Evolutionary conservation across 805 yeast genomes (phyloP).

Genomic region (Kodamaea sagamina): DNA sequence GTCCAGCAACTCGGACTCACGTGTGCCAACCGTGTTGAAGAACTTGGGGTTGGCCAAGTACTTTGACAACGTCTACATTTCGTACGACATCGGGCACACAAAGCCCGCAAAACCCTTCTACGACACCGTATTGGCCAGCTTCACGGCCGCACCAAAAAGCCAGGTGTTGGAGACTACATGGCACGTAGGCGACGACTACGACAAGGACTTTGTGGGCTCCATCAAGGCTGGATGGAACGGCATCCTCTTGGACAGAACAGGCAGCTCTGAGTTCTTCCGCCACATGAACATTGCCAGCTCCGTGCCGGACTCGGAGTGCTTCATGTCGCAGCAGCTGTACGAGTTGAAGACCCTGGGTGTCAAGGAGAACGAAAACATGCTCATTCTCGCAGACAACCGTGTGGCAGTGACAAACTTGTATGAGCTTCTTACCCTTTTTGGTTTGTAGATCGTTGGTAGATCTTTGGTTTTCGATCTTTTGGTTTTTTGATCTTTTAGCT

Average conservation of each 20-base stretch:
- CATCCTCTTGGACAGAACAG: constrained; percentile 51
- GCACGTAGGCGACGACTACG: constrained; percentile 69
- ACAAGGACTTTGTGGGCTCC: constrained; percentile 56
- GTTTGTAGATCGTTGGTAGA: too few relatives aligned
- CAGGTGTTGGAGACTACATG: constrained; percentile 38
- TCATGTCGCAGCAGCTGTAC: constrained; percentile 12
- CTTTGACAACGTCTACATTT: constrained; percentile 48
- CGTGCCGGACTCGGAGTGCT: constrained; percentile 13
- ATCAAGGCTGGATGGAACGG: constrained; percentile 63
- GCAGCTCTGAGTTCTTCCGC: constrained; percentile 20
- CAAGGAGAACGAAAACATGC: constrained; percentile 19
- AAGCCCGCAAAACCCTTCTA: constrained; percentile 58
- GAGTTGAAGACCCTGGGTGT: constrained; percentile 6
- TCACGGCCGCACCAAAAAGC: constrained; percentile 18
- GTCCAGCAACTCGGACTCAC: constrained; percentile 63
- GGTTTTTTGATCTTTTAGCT: too few relatives aligned
- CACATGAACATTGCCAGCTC: constrained; percentile 1
- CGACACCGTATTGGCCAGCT: constrained; percentile 33
- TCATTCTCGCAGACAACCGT: constrained; percentile 38
- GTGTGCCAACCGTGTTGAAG: constrained; percentile 48
- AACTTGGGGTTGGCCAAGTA: constrained; percentile 47
- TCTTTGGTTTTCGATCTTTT: too few relatives aligned
- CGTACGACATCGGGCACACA: constrained; percentile 55
- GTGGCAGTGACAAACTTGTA: constrained; percentile 26
- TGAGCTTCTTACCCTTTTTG: constrained; percentile 16